Conservation (phyloP, 1,284 basidiomycete genomes). For the Tilletia setariae region DNA sequence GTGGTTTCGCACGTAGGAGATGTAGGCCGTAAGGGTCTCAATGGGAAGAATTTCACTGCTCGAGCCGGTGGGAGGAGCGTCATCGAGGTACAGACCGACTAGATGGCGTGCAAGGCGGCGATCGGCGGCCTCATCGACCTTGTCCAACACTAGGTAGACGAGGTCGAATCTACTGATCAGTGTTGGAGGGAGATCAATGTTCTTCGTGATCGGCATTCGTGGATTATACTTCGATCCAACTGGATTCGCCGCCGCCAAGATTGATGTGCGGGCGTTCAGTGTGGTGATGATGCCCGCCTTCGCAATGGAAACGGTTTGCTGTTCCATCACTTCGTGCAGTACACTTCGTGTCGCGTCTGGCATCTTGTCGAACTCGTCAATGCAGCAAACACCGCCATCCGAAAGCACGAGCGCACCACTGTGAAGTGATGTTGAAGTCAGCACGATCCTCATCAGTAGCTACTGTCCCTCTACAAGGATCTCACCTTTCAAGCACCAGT, state of each 20-base stretch:
- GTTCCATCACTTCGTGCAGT: conserved; percentile 99
- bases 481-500: conserved; percentile 76
- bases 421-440: too few relatives aligned
- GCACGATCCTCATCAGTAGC: not conserved
- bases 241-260: conserved; percentile 94
- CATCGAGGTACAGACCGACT: conserved; percentile 89
- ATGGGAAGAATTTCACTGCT: conserved; percentile 76
- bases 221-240: conserved; percentile 93
- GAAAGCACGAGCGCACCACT: conserved; percentile 94
- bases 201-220: conserved; percentile 69
- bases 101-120: conserved; percentile 87
- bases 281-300: conserved; percentile 99
- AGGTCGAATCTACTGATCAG: conserved; percentile 96
- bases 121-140: conserved; percentile 78
- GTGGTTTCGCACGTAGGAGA: conserved; percentile 85
- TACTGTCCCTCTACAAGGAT: not conserved
- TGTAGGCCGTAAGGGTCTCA: conserved; percentile 86
- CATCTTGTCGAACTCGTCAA: conserved; percentile 99
- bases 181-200: conserved; percentile 81
- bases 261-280: conserved; percentile 92
- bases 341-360: conserved; percentile 92
- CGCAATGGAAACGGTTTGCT: conserved; percentile 99
- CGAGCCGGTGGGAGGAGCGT: conserved; percentile 66
- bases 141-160: conserved; percentile 94
- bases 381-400: conserved; percentile 97